Percentiles rank a stretch among this genome's conserved stretches.
Evolutionary conservation across 768 basidiomycete genomes (phyloP).

Genomic region (Mycena alexandri): DNA sequence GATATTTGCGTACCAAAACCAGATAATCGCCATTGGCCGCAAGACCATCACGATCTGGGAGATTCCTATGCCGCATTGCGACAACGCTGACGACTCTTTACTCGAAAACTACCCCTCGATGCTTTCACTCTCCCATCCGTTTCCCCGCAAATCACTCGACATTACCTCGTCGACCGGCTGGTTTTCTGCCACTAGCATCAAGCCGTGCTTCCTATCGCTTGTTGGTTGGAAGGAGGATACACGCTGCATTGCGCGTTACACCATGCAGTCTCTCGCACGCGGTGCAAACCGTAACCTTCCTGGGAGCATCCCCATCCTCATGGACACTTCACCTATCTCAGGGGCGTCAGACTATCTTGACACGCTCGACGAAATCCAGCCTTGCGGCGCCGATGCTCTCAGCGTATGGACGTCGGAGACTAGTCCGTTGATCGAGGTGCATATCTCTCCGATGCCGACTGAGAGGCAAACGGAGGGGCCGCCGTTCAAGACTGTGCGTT

Average conservation of each 20-base stretch:
- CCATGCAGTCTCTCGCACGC: conserved; percentile 12
- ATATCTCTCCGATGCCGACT: conserved; percentile 8
- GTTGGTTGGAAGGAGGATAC: not conserved
- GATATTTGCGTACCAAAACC: conserved; percentile 13
- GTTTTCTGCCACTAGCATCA: conserved; percentile 5
- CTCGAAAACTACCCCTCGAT: conserved; percentile 9
- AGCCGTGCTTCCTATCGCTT: conserved; percentile 11
- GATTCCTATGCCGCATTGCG: conserved; percentile 5
- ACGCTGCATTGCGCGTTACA: conserved; percentile 23
- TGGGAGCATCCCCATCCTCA: conserved; percentile 16
- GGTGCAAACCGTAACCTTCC: conserved; percentile 12
- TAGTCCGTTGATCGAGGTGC: conserved; percentile 13
- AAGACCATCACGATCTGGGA: conserved; percentile 14
- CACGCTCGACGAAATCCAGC: not conserved
- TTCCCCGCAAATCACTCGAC: not conserved
- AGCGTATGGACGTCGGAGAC: not conserved
- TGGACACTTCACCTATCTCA: not conserved
- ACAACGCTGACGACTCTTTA: not conserved
- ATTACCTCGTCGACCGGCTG: conserved; percentile 4
- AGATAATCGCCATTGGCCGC: not conserved
- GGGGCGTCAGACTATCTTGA: not conserved
- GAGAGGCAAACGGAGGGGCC: conserved; percentile 3
- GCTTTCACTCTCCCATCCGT: conserved; percentile 16
- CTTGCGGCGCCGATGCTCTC: conserved; percentile 8
- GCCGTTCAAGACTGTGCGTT: conserved; percentile 3